Conservation (phyloP, 2,329 filamentous ascomycete genomes). For the Coleophoma cylindrospora region DNA sequence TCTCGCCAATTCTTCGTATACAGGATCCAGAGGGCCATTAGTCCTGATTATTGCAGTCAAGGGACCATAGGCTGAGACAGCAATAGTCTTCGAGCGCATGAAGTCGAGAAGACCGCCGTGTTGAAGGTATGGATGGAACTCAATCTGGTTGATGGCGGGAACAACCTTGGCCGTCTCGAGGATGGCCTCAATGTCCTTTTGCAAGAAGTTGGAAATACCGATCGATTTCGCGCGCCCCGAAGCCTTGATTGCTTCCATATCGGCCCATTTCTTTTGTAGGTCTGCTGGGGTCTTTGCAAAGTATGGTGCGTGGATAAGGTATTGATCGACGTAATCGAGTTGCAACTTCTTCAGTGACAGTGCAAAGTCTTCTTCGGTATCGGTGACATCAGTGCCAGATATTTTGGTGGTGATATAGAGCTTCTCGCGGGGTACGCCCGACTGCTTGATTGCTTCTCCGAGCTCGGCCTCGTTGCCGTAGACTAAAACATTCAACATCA, state of each 20-base stretch:
- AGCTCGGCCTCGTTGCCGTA: constrained; percentile 67
- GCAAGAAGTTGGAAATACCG: constrained; percentile 71
- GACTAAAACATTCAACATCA: constrained; percentile 27
- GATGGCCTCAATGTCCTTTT: constrained; percentile 48
- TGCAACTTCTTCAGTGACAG: constrained; percentile 60
- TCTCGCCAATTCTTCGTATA: constrained; percentile 44
- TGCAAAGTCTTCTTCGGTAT: constrained; percentile 45
- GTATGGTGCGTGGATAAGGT: constrained; percentile 57
- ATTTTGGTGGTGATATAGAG: constrained; percentile 66
- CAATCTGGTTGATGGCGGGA: constrained; percentile 76
- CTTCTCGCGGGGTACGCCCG: constrained; percentile 58
- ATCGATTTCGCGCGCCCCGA: constrained; percentile 64
- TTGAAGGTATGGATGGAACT: constrained; percentile 73
- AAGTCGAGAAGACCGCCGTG: constrained; percentile 55
- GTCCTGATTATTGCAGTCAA: constrained; percentile 46
- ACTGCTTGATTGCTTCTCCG: constrained; percentile 64
- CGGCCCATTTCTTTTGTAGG: constrained; percentile 55
- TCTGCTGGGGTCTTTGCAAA: constrained; percentile 41
- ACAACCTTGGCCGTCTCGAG: constrained; percentile 53
- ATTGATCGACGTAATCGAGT: constrained; percentile 68
- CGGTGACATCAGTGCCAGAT: constrained; percentile 25
- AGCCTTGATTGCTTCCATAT: constrained; percentile 60
- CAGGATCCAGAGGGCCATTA: constrained; percentile 45
- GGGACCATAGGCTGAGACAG: constrained; percentile 49
- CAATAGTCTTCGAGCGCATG: constrained; percentile 52